Percentiles rank a stretch among this genome's conserved stretches.
Conservation (phyloP, 2,329 filamentous ascomycete genomes). For the Blumeria hordei region DNA sequence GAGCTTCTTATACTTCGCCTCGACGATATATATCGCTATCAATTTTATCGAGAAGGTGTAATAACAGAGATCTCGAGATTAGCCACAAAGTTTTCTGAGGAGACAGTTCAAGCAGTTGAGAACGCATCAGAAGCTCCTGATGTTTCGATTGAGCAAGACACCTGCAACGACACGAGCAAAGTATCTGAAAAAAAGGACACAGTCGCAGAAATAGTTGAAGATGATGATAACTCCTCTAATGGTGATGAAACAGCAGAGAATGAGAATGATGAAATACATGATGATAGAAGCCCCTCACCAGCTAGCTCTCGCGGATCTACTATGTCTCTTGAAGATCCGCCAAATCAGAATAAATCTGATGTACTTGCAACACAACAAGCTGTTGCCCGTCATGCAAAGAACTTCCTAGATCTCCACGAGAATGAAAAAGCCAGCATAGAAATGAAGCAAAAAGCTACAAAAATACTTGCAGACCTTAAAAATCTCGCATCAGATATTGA, state of each 20-base stretch:
- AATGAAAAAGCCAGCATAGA: constrained; percentile 43
- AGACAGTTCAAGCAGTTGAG: constrained; percentile 6
- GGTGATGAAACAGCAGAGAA: constrained; percentile 25
- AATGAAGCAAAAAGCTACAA: constrained; percentile 55
- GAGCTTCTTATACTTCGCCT: constrained; percentile 69
- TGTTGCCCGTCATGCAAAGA: constrained; percentile 55
- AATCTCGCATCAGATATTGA: constrained; percentile 48
- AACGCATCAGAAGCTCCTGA: constrained; percentile 5
- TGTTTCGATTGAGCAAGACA: neutral
- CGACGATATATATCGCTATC: constrained; percentile 74
- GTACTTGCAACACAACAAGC: constrained; percentile 39
- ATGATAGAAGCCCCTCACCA: constrained; percentile 16
- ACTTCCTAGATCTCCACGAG: constrained; percentile 66
- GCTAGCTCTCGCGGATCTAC: constrained; percentile 35
- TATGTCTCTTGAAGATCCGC: constrained; percentile 34
- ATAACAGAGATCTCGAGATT: constrained; percentile 76
- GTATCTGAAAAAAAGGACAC: constrained; percentile 14
- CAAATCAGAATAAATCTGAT: constrained; percentile 23
- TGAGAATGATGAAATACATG: constrained; percentile 28
- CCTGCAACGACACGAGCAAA: constrained; percentile 6
- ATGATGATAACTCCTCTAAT: constrained; percentile 25
- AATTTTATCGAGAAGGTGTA: constrained; percentile 92
- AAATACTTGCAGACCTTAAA: constrained; percentile 52
- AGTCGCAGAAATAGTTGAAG: constrained; percentile 13
- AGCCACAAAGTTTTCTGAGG: constrained; percentile 20